phyloP scores from a whole-genome alignment of 441 rosid species.

The Omphalea diandra region DNA sequence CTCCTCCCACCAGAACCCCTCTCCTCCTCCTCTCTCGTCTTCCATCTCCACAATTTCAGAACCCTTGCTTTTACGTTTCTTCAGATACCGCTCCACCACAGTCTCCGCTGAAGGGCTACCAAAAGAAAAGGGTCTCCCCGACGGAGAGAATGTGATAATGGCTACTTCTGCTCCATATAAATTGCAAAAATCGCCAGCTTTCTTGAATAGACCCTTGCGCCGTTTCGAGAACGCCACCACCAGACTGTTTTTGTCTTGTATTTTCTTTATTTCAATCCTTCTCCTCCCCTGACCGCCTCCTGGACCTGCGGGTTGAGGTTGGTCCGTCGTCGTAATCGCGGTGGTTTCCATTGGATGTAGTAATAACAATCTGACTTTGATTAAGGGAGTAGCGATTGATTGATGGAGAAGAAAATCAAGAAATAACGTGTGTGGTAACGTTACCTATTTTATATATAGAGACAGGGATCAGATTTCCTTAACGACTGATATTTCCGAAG shows the following conservation, averaged over 20 bases:
- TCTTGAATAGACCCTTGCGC: background rate
- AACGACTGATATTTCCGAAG: background rate
- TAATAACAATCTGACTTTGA: background rate
- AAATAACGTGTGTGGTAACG: too few relatives aligned
- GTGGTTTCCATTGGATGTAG: background rate
- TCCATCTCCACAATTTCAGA: background rate
- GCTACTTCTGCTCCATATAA: background rate
- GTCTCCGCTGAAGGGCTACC: background rate
- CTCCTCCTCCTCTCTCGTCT: background rate
- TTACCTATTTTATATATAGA: too few relatives aligned
- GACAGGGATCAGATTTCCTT: background rate
- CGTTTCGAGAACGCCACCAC: constrained; percentile 1
- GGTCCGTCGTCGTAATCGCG: background rate
- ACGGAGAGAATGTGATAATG: constrained; percentile 1
- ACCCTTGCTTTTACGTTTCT: background rate
- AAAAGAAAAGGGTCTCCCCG: background rate
- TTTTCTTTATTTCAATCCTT: constrained; percentile 4
- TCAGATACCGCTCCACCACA: background rate
- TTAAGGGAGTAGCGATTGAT: background rate
- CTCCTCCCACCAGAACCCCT: background rate
- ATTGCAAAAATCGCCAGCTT: background rate
- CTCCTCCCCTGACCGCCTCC: constrained; percentile 5
- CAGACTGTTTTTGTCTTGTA: background rate
- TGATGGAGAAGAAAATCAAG: too few relatives aligned
- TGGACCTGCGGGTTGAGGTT: background rate